Conservation (phyloP, 176 grass and related monocot genomes). For the Dactylis glomerata region DNA sequence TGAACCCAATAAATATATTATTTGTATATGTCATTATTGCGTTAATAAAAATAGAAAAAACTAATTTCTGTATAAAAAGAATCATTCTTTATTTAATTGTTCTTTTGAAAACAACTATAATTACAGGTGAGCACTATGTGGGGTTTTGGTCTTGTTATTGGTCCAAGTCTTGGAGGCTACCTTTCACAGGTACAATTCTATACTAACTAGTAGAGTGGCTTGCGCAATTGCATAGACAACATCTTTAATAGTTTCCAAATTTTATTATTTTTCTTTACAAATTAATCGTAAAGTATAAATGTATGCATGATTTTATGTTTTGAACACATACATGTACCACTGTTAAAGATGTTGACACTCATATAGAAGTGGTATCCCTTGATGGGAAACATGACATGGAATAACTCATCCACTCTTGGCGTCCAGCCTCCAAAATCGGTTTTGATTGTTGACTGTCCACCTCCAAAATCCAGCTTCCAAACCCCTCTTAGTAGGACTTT, state of each 20-base stretch:
- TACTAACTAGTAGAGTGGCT: background rate
- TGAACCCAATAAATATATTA: background rate
- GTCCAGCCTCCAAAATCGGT: background rate
- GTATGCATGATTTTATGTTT: background rate
- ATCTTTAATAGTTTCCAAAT: background rate
- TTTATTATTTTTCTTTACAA: background rate
- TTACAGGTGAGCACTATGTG: slow-evolving; percentile 51
- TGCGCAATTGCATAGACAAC: background rate
- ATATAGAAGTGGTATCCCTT: background rate
- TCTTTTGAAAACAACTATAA: background rate
- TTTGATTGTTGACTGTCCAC: background rate
- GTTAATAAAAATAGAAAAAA: background rate
- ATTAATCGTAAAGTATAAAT: background rate
- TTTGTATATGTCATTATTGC: background rate
- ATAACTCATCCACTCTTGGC: too few species aligned
- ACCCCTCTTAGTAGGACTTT: background rate
- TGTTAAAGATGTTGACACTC: background rate
- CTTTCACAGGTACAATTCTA: slow-evolving; percentile 54
- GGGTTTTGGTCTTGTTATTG: slow-evolving; percentile 72
- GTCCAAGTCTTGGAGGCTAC: slow-evolving; percentile 82
- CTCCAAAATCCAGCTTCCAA: too few species aligned
- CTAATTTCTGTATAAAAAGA: background rate
- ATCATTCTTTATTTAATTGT: background rate
- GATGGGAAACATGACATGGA: background rate
- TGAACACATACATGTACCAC: background rate